Evolutionary conservation across 2,329 filamentous ascomycete species (phyloP).

Genomic region (Hypoxylon sp.): DNA sequence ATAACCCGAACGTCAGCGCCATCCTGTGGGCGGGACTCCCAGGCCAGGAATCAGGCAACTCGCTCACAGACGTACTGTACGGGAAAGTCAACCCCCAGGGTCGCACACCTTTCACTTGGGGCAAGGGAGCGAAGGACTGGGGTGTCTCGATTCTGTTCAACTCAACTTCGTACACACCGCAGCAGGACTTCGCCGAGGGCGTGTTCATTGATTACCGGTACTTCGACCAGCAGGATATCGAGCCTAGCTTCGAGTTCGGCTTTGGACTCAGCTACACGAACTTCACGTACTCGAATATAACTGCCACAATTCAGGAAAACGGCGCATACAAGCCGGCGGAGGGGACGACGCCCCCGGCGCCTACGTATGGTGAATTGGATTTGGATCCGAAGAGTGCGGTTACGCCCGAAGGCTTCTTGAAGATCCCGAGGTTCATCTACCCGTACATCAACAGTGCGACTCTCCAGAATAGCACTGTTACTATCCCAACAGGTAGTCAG

Average conservation of each 20-base stretch:
- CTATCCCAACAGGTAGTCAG: constrained; percentile 70
- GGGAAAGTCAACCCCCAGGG: constrained; percentile 82
- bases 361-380: constrained; percentile 70
- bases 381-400: constrained; percentile 44
- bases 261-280: constrained; percentile 86
- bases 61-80: constrained; percentile 83
- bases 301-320: constrained; percentile 63
- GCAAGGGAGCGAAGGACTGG: constrained; percentile 74
- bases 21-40: constrained; percentile 85
- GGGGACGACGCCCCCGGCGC: constrained; percentile 74
- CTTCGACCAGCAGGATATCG: constrained; percentile 76
- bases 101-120: constrained; percentile 84
- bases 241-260: constrained; percentile 84
- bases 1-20: constrained; percentile 81
- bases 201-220: constrained; percentile 85
- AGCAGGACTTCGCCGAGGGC: constrained; percentile 81
- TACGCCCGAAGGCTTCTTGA: constrained; percentile 68
- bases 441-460: constrained; percentile 76
- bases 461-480: constrained; percentile 59
- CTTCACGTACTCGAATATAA: constrained; percentile 79
- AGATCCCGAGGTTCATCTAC: constrained; percentile 72
- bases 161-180: constrained; percentile 73
- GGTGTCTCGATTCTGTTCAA: constrained; percentile 76
- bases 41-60: constrained; percentile 85
- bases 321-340: constrained; percentile 69